These are phyloP conservation scores for Aspergillus carlsbadensis DNA, from an alignment of 495 filamentous ascomycete genomes.

Conservation along the genomic window DNA sequence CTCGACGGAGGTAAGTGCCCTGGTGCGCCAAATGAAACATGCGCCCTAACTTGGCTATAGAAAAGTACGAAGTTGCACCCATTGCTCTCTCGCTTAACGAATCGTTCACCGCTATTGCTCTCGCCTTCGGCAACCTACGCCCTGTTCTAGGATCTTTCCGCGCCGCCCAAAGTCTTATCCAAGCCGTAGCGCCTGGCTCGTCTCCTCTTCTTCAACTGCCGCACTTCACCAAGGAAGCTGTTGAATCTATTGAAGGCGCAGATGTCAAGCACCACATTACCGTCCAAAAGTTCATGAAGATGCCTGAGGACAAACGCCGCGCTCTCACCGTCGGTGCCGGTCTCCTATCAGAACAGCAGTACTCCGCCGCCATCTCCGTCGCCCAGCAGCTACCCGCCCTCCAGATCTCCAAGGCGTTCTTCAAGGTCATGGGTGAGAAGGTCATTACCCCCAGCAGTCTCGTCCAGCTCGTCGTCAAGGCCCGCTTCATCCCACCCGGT, in stretches of 20 bases:
- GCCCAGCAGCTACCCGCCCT: slow-evolving; percentile 80
- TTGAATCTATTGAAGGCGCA: slow-evolving; percentile 73
- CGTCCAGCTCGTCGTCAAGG: slow-evolving; percentile 92
- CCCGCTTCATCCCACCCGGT: slow-evolving; percentile 89
- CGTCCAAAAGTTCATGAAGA: slow-evolving; percentile 83
- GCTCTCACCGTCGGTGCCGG: slow-evolving; percentile 64
- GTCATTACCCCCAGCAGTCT: slow-evolving; percentile 90
- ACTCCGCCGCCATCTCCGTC: slow-evolving; percentile 68
- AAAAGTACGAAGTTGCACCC: slow-evolving; percentile 77
- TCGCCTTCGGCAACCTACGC: slow-evolving; percentile 80
- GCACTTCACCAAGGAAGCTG: slow-evolving; percentile 74
- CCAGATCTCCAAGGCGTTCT: slow-evolving; percentile 90
- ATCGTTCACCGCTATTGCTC: slow-evolving; percentile 80
- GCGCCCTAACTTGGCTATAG: slow-evolving; percentile 29
- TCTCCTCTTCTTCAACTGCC: slow-evolving; percentile 93
- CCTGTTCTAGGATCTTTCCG: slow-evolving; percentile 83
- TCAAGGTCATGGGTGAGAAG: slow-evolving; percentile 95
- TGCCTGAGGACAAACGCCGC: slow-evolving; percentile 71
- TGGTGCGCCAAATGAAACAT: neutral
- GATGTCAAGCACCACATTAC: slow-evolving; percentile 68
- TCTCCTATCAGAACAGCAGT: slow-evolving; percentile 73
- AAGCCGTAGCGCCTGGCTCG: slow-evolving; percentile 77
- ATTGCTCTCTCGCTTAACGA: slow-evolving; percentile 80
- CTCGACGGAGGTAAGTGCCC: slow-evolving; percentile 68
- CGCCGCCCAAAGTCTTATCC: slow-evolving; percentile 79